Base-by-base conservation (phyloP, 2,329 filamentous ascomycete genomes). In the Clathrospora elynae region DNA sequence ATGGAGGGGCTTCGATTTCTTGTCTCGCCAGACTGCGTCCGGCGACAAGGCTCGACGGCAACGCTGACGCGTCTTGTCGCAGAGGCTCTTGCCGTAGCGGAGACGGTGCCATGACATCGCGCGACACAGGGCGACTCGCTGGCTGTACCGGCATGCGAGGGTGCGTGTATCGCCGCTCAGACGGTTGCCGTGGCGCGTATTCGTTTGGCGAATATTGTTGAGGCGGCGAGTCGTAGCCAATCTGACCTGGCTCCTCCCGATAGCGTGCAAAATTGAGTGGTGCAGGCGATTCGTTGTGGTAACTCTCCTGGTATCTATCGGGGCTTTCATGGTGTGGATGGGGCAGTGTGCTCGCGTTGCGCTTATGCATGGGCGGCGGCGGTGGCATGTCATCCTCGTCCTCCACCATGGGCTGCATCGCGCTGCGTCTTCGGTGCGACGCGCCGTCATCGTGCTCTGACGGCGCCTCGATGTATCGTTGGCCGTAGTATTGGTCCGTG, bases 401-500 rank as follows among this genome's bases (percentile, higher is more conserved):
- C 59, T 86, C 84, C 5, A 83, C 82, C 5, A 78, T 84, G 2
- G 79, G 81, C 55, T 84, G 82, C 79, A 82, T 78, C 1, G 77
- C 75, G 44, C 58, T 66, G 13, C 57, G 55, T 75, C 73, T 57
- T 73, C 70, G 38, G 77, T 78, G 55, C 73, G 77, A 12, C 62
- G 63, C 18, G 67, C 43, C 61, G 47, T 84, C 79, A 42, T 67
- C 63, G 6, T 59, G 51, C 11, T 52, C 35, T 2, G 58, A 51
- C 1, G 53, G 42, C 9, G 56, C 56, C 14, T 49, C 50, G 14
- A 61, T 60, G 60, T 38, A 72, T 65, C 49, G 70, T 40, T 50
- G 62, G 26, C 55, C 62, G 35, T 42, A 66, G 60, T 53, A 73
- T 46, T 35, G 62, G 51, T 64, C 70, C 42, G 50, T 59, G 42